Evolutionary conservation across 2,329 filamentous ascomycete genomes (phyloP), one percentile per base, ranked within the genome.

Genomic region (Colletotrichum lentis): DNA sequence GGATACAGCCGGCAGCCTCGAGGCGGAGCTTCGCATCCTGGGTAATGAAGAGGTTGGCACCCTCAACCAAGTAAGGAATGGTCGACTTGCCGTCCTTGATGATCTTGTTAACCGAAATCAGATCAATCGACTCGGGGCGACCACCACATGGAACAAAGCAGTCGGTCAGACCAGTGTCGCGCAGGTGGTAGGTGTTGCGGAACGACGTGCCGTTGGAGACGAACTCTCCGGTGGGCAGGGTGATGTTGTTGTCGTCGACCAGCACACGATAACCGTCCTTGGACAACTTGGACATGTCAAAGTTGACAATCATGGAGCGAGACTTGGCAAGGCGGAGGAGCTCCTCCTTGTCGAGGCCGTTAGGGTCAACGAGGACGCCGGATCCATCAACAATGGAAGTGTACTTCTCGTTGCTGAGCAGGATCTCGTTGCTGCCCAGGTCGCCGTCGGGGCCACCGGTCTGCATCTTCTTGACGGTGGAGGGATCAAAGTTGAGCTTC

Each of bases 1-100:
- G 81, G 74, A 98, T 89, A 76, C 93, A 96, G 69, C 96, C 96
- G n/a, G 95, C 94, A 74, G 93, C 91, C 82, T 99, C 96, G 16
- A 99, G 88, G 27, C 94, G 92, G 63, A 98, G 86, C 84, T 98
- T 98, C 74, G 95, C 95, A 75, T 99, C 96, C 80, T 99, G 96
- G 0, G 96, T 97, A 81, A 99, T 96, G 87, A 99, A 99, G 62
- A 99, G 85, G 79, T 98, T 99, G 80, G 96, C 96, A 61, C 96
- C 96, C 81, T 99, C 96, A 52, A 99, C 95, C 62, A 99, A 96
- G 82, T 96, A 99, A 0, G 95, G 94, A 69, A 99, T 91, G 12
- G 86, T 88, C 24, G 87, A 86, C 83, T 97, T 97, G 81, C 94
- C 94, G 70, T 97, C 89, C 77, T 91, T 89, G 80, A 99, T 98